Base-by-base conservation (phyloP, 2,329 filamentous ascomycete species). In the Hypoxylon sp. region DNA sequence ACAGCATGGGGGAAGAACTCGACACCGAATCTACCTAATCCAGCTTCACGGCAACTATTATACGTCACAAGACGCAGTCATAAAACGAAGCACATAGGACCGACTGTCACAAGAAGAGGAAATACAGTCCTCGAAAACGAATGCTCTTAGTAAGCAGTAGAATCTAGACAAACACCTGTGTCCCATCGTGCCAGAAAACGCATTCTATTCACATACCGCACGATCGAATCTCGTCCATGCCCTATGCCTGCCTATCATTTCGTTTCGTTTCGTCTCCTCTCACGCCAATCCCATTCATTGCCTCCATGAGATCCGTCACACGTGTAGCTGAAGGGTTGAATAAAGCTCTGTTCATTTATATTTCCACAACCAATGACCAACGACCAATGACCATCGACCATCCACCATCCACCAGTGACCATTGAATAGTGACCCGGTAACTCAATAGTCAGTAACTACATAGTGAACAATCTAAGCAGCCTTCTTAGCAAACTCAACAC, bases 401-500 rank as follows among this genome's bases (percentile, higher is more conserved):
- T 23, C 5, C 2, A 23, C 23, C 23, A 23, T 23, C 5, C 2
- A 23, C 23, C 23, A 5, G 2, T 23, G 23, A 2, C 23, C 23
- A 2, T 23, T 23, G 23, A 2, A 2, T 5, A 23, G 23, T 23
- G 23, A 23, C 23, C 23, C 23, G 23, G 23, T 23, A 23, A 23
- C 23, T 23, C 23, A 23, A 5, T 23, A 23, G 5, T 23, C 23
- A 23, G 23, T 23, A 23, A 23, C 23, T 23, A 23, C 23, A 2
- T 23, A 7, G 25, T 11, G 23, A 30, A 7, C 2, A 5, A 19
- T 1, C 49, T 80, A 83, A 63, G 78, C 77, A 14, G 88, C 86
- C 84, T 90, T 91, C 86, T 95, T 96, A 73, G 93, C 92, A 82
- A 96, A 96, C 84, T 96, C 93, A 73, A 96, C 93, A 79, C 91